phyloP scores from a whole-genome alignment of 768 basidiomycete species.

The Phaffia tasmanica region DNA sequence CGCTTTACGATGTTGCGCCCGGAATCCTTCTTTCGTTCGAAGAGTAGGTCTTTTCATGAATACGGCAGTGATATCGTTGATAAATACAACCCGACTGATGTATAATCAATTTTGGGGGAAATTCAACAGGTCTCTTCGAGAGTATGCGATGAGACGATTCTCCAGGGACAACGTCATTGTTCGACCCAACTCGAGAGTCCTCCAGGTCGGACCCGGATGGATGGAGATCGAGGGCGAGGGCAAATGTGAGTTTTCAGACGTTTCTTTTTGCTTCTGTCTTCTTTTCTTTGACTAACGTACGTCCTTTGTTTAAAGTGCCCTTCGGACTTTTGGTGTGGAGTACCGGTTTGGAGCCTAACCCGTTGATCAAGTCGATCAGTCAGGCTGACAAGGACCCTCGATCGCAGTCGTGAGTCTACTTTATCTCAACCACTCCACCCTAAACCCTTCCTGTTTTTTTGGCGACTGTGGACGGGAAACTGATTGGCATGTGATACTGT shows the following conservation, averaged over 20 bases:
- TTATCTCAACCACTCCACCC: not conserved
- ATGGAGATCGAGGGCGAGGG: slow-evolving; percentile 53
- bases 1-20: slow-evolving; percentile 70
- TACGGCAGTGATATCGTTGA: not conserved
- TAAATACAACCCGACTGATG: not conserved
- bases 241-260: slow-evolving; percentile 14
- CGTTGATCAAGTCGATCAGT: slow-evolving; percentile 53
- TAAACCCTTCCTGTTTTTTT: not conserved
- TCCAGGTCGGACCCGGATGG: slow-evolving; percentile 46
- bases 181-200: slow-evolving; percentile 61
- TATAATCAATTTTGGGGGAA: not conserved
- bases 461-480: slow-evolving; percentile 7
- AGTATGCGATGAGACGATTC: slow-evolving; percentile 41
- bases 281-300: slow-evolving; percentile 7
- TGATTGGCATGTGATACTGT: not conserved
- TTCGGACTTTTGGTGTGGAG: slow-evolving; percentile 80
- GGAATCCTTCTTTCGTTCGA: slow-evolving; percentile 68
- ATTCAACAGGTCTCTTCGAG: slow-evolving; percentile 3
- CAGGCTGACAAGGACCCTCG: slow-evolving; percentile 54
- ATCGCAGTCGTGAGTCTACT: slow-evolving; percentile 44
- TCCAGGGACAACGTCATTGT: slow-evolving; percentile 63
- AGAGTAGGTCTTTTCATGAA: slow-evolving; percentile 43
- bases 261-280: not conserved
- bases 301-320: slow-evolving; percentile 44
- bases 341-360: slow-evolving; percentile 73